Evolutionary conservation across 129 eudicot species (phyloP), one percentile per base, ranked within the genome.

Genomic region (Glebionis coronaria): DNA sequence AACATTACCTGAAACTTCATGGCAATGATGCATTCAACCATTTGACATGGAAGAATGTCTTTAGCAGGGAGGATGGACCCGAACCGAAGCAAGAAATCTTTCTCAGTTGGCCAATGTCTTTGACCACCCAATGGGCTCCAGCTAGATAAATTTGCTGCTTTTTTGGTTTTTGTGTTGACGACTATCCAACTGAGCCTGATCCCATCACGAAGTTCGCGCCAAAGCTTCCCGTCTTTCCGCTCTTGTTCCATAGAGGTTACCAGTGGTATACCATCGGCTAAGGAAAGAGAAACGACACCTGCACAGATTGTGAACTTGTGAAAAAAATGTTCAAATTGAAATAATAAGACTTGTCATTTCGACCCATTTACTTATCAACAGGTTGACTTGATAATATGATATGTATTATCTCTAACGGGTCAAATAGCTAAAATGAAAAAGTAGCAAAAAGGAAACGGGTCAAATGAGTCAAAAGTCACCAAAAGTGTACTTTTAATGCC

Each of bases 21-120:
- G 20, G 74, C 53, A 0, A 93, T 78, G 56, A 86, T 84, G 68
- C 98, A 93, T 55, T 89, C 95, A 19, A 93, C 97, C 65, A 81
- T 88, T 53, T 72, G 86, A 63, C 92, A 88, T 2, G 92, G 97
- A 60, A 93, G 84, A 66, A 93, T 89, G 61, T 86, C 90, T 55
- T 84, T 85, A 44, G 98, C 95, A 0, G 98, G 97, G 13, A 93
- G 92, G 74, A 93, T 67, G 0, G 98, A 88, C 15, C 98, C 98
- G 44, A 93, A 93, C 0, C 95, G 82, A 19, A 89, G 76, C 67
- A 89, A 60, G 75, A 93, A 93, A 64, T 93, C 98, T 60, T 79
- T 83, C 56, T 93, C 95, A 0, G 90, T 86, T 3, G 98, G 98
- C 96, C 96, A 93, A 56, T 93, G 98, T 38, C 98, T 79, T 67